phyloP scores from a whole-genome alignment of 2,329 filamentous ascomycete genomes.

The Diaporthe velutina region DNA sequence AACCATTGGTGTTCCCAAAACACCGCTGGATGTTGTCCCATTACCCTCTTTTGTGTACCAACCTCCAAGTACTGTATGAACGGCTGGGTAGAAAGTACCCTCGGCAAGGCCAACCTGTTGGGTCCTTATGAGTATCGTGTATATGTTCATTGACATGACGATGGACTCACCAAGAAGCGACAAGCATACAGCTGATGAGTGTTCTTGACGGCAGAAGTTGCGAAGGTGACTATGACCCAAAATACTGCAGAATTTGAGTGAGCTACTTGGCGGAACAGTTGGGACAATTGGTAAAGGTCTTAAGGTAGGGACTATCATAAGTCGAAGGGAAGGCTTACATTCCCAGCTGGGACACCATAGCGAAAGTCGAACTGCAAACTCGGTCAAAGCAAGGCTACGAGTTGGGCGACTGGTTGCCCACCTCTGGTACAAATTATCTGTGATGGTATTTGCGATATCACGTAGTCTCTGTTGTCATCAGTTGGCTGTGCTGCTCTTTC shows the following conservation, averaged over 20 bases:
- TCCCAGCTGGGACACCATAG: constrained; percentile 41
- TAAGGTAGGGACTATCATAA: neutral
- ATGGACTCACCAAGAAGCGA: constrained; percentile 35
- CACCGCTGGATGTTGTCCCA: no score
- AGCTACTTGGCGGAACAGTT: neutral
- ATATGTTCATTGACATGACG: neutral
- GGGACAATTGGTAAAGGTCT: neutral
- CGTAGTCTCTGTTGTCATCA: constrained; percentile 36
- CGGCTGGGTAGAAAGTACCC: constrained; percentile 40
- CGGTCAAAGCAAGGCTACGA: neutral
- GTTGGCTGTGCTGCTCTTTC: neutral
- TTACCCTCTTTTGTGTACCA: constrained; percentile 40
- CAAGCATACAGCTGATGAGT: constrained; percentile 38
- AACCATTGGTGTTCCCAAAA: neutral
- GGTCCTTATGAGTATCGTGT: neutral
- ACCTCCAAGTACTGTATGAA: constrained; percentile 39
- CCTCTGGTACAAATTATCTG: constrained; percentile 40
- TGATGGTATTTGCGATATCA: constrained; percentile 40
- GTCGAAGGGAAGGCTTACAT: neutral
- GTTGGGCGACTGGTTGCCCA: neutral
- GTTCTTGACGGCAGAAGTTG: constrained; percentile 38
- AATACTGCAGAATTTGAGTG: constrained; percentile 1
- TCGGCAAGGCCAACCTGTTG: constrained; percentile 38
- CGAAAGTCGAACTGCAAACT: constrained; percentile 37
- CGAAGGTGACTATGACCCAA: constrained; percentile 41